These are phyloP conservation scores for Carpinus fangiana DNA, from an alignment of 306 rosid species.

Conservation along the genomic window DNA sequence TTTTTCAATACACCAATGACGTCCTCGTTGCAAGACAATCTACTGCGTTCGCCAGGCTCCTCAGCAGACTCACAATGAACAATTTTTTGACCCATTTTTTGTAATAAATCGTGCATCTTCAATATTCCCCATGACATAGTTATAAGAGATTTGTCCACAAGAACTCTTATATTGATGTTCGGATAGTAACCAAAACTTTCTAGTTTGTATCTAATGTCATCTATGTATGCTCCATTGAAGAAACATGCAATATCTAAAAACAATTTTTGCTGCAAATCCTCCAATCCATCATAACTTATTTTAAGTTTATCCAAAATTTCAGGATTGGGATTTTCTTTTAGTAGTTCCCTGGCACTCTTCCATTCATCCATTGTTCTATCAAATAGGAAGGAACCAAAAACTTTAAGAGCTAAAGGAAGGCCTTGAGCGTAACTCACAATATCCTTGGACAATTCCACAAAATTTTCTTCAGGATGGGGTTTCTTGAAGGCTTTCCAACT, in stretches of 20 bases:
- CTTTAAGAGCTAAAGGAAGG: no score
- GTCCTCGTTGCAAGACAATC: constrained; percentile 18
- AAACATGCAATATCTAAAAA: constrained; percentile 30
- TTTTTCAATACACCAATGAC: constrained; percentile 8
- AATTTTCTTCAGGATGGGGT: not conserved
- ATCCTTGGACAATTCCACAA: constrained; percentile 5
- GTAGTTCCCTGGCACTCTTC: constrained; percentile 16
- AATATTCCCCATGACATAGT: not conserved
- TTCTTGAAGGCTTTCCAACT: constrained; percentile 20
- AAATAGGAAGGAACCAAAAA: no score
- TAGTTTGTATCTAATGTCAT: constrained; percentile 15
- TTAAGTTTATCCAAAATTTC: not conserved
- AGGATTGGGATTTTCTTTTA: not conserved
- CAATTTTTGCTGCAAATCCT: constrained; percentile 22
- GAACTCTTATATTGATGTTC: constrained; percentile 13
- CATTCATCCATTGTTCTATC: constrained; percentile 7
- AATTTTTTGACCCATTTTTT: constrained; percentile 24
- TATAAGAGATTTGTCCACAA: constrained; percentile 14
- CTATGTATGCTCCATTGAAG: constrained; percentile 24
- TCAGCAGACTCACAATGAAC: constrained; percentile 14
- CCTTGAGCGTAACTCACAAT: constrained; percentile 12
- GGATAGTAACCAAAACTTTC: constrained; percentile 13
- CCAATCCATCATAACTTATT: constrained; percentile 34
- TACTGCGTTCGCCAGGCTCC: constrained; percentile 9
- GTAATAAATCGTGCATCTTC: constrained; percentile 21